Evolutionary conservation across 352 stramenopile genomes (phyloP).

Genomic region (Phytopythium chamaehyphon): DNA sequence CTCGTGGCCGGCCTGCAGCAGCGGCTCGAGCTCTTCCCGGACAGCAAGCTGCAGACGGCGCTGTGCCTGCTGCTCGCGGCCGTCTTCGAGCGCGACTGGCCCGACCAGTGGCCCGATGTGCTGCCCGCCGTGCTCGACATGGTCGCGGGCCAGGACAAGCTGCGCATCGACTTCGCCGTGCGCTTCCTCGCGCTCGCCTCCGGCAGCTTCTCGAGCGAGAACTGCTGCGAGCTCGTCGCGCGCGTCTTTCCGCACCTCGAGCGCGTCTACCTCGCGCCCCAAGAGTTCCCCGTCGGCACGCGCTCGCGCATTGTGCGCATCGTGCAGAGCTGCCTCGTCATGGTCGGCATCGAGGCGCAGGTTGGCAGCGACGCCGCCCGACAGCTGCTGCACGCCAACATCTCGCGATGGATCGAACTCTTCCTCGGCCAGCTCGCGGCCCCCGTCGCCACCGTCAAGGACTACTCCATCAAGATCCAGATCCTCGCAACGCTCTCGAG

Average conservation of each 20-base stretch:
- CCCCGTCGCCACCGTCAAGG: conserved; percentile 43
- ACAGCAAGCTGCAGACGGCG: conserved; percentile 77
- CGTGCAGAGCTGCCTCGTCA: conserved; percentile 71
- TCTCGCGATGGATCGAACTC: conserved; percentile 64
- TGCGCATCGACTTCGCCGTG: conserved; percentile 65
- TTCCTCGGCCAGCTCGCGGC: conserved; percentile 49
- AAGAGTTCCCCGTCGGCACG: conserved; percentile 45
- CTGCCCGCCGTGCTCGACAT: conserved; percentile 59
- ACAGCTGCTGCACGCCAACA: conserved; percentile 62
- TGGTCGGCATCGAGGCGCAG: conserved; percentile 82
- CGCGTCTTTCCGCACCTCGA: conserved; percentile 72
- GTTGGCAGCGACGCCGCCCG: conserved; percentile 56
- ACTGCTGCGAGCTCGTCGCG: conserved; percentile 73
- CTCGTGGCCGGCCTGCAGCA: conserved; percentile 59
- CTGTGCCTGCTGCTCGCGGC: conserved; percentile 71
- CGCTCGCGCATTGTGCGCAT: conserved; percentile 63
- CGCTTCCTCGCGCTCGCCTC: conserved; percentile 70
- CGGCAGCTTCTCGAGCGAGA: conserved; percentile 74
- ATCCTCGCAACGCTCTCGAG: conserved; percentile 66
- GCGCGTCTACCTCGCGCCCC: conserved; percentile 43
- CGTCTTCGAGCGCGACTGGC: conserved; percentile 83
- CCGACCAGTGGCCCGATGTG: conserved; percentile 78
- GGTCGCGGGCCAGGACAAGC: conserved; percentile 42
- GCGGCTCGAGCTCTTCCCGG: conserved; percentile 46
- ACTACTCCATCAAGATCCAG: conserved; percentile 75